Conservation (phyloP, 306 rosid genomes). For the Cicer yamashitae region DNA sequence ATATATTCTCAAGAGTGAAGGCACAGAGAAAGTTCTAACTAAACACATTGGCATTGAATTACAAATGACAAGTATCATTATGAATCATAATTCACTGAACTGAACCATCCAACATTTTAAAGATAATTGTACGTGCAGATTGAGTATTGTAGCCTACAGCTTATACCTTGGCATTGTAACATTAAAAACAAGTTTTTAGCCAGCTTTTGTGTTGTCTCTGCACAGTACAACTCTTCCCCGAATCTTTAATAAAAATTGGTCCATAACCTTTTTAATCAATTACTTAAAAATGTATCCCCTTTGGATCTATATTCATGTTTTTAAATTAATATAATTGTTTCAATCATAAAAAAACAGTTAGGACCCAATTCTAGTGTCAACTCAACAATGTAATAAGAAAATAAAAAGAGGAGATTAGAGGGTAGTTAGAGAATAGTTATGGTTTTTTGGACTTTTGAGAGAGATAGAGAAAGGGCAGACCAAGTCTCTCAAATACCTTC, state of each 20-base stretch:
- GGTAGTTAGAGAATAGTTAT: not conserved
- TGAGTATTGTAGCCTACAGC: conserved; percentile 12
- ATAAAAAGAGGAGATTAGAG: not conserved
- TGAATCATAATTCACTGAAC: conserved; percentile 1
- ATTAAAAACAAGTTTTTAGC: not conserved
- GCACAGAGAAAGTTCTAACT: conserved; percentile 20
- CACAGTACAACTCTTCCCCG: not conserved
- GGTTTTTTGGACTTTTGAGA: not conserved
- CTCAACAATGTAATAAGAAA: not conserved
- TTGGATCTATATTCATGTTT: not conserved
- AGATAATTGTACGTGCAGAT: not conserved
- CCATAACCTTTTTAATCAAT: not conserved
- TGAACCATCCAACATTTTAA: conserved; percentile 19
- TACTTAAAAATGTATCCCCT: not conserved
- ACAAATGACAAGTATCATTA: conserved; percentile 33
- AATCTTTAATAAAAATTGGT: not conserved
- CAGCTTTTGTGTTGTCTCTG: not conserved
- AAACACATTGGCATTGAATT: conserved; percentile 30
- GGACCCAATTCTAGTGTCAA: not conserved
- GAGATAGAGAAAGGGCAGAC: not conserved
- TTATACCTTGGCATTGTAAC: not conserved
- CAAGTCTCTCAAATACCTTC: not conserved
- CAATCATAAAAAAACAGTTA: not conserved
- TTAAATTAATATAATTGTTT: not conserved
- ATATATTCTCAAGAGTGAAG: conserved; percentile 15